Evolutionary conservation across 495 filamentous ascomycete species (phyloP), one percentile per base, ranked within the genome.

Genomic region (Daldinia loculata): DNA sequence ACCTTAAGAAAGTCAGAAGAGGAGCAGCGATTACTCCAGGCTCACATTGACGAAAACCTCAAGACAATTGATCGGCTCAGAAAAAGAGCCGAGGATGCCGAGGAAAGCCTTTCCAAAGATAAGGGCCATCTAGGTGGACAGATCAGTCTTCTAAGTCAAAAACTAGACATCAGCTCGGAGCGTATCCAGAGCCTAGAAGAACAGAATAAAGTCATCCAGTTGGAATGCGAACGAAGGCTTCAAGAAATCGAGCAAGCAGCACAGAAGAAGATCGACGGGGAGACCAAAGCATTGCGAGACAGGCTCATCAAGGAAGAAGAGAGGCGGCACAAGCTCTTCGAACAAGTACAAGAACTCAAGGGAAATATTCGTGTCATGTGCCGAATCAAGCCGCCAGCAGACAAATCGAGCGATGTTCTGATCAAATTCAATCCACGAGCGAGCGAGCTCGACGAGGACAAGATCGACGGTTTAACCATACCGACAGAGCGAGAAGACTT

Each of bases 351-450:
- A 77, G 96, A 99, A 71, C 86, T 99, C n/a, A 97, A 97, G 79
- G 95, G 95, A 61, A 99, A 99, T 72, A 99, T 99, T 71, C 92
- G 95, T 9, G 95, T 99, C 41, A 98, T 98, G 86, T 98, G 94
- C 78, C 89, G 95, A 74, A 94, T 98, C 32, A 92, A 96, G n/a
- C 95, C 96, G 2, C 83, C 91, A 0, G 83, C 95, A 3, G 76
- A 79, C 57, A 65, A 70, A 8, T 66, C 36, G 3, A 56, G 74
- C 77, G 69, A 74, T 59, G 58, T 68, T 39, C 51, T 77, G 0
- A 75, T 77, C 61, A 67, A 75, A 32, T 77, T 75, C 45, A 70
- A 77, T 32, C 73, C 75, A 7, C 67, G 70, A 45, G 75, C 85
- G 39, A 84, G 87, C 43, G 84, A 88, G 19, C 81, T 80, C 0